Evolutionary conservation across 169 alveolate species (phyloP), one percentile per base, ranked within the genome.

Genomic region (Plasmodium ovale): DNA sequence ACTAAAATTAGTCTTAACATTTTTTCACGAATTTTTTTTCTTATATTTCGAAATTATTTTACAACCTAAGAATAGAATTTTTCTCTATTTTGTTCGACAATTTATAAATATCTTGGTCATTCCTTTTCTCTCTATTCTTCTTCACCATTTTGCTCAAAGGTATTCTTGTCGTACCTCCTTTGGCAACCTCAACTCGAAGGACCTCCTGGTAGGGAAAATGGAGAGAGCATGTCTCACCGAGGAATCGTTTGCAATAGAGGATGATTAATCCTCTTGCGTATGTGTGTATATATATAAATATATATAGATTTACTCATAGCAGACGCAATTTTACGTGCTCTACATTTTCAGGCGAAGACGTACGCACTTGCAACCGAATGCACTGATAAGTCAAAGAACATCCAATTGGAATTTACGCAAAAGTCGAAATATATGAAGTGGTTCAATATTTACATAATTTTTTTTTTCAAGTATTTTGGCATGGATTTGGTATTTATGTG

Each of bases 401-500:
- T 77, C 64, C 88, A 77, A 37, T 54, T 77, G 7, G 51, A 77
- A 21, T 62, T 44, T 39, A 77, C 27, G 19, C 73, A 60, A n/a
- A 77, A 37, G 4, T 44, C 74, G 12, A 74, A 59, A 27, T 59
- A 53, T 14, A 49, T 39, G 9, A 62, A 60, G 37, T 53, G 29
- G 68, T 77, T 60, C 65, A 77, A 77, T 29, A 54, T 77, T 7
- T 77, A 60, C 39, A 39, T 77, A 2, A 16, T 77, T 7, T 53
- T 77, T 27, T 77, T 60, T 67, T 77, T 65, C 16, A 60, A 64
- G 14, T 77, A 77, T n/a, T 47, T 77, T 51, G 88, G 77, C 25
- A 39, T 77, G 9, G 88, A 77, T 54, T 14, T 77, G 7, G 53
- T 77, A 6, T 77, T 77, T 14, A 60, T 77, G 72, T 77, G 88